Conservation (phyloP, 2,329 filamentous ascomycete species). For the Truncatella angustata region DNA sequence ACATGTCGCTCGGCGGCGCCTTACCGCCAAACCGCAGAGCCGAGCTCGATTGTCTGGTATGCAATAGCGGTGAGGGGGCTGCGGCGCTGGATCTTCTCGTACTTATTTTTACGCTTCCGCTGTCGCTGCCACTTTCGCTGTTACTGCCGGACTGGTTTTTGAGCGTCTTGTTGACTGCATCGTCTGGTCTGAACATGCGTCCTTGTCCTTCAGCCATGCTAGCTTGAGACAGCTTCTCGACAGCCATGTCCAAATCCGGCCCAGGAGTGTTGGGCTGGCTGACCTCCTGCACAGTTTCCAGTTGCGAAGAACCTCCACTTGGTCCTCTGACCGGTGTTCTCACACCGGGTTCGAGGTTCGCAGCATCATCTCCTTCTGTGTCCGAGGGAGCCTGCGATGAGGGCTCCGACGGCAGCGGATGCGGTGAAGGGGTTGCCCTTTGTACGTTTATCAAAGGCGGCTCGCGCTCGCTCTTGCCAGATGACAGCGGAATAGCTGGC, state of each 20-base stretch:
- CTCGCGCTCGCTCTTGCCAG: conserved; percentile 48
- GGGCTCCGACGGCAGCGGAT: conserved; percentile 32
- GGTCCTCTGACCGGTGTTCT: conserved; percentile 59
- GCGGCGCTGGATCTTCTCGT: conserved; percentile 40
- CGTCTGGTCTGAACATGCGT: conserved; percentile 37
- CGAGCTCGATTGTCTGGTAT: conserved; percentile 63
- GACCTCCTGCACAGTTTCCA: conserved; percentile 91
- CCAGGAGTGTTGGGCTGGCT: conserved; percentile 73
- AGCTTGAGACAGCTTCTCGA: conserved; percentile 53
- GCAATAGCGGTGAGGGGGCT: conserved; percentile 50
- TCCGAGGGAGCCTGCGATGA: conserved; percentile 40
- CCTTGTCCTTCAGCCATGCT: conserved; percentile 37
- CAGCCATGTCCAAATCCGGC: conserved; percentile 40
- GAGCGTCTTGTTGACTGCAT: conserved; percentile 38
- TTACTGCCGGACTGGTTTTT: conserved; percentile 45
- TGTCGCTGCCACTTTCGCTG: conserved; percentile 66
- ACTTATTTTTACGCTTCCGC: conserved; percentile 48
- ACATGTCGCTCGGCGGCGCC: conserved; percentile 65
- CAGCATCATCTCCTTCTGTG: conserved; percentile 48
- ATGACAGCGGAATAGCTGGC: conserved; percentile 26
- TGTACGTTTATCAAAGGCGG: conserved; percentile 52
- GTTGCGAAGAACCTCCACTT: conserved; percentile 57
- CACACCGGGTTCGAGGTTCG: conserved; percentile 49
- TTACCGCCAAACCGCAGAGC: conserved; percentile 62
- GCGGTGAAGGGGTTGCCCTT: conserved; percentile 45